Conservation (phyloP, 768 basidiomycete genomes). For the Tulasnella sp. region DNA sequence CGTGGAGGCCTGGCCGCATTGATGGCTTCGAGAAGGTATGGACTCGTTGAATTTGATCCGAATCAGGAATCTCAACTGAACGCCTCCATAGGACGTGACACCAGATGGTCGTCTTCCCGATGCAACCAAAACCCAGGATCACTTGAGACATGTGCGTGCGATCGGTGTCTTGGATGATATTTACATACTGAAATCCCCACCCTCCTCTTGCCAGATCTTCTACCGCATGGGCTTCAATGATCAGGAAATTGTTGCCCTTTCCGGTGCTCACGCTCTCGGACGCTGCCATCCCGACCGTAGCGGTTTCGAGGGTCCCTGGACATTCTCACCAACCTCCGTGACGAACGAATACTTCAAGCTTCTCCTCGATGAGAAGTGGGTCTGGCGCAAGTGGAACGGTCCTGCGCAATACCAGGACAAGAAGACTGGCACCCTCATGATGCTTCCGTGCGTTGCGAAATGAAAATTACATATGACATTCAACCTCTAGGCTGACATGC, state of each 20-base stretch:
- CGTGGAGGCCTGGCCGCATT: constrained; percentile 89
- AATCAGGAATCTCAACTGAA: neutral
- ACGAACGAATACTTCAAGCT: constrained; percentile 84
- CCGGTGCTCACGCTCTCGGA: constrained; percentile 91
- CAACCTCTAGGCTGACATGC: constrained; percentile 13
- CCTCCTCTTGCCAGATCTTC: constrained; percentile 51
- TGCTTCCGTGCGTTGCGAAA: constrained; percentile 67
- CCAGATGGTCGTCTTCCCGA: constrained; percentile 90
- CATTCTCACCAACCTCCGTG: constrained; percentile 83
- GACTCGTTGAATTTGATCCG: no score
- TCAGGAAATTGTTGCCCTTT: constrained; percentile 92
- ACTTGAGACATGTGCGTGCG: constrained; percentile 47
- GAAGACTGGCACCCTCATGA: constrained; percentile 83
- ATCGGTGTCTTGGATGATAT: neutral
- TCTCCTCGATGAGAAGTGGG: constrained; percentile 83
- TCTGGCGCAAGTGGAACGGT: constrained; percentile 93
- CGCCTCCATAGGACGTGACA: constrained; percentile 43
- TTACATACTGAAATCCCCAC: neutral
- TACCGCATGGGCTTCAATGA: constrained; percentile 96
- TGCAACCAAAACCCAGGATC: constrained; percentile 71
- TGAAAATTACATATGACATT: neutral
- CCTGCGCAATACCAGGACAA: constrained; percentile 94
- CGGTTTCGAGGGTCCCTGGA: constrained; percentile 89
- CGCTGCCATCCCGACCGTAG: constrained; percentile 87
- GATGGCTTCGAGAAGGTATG: constrained; percentile 57